Conservation (phyloP, 768 basidiomycete genomes). For the Wakefieldia striispora region DNA sequence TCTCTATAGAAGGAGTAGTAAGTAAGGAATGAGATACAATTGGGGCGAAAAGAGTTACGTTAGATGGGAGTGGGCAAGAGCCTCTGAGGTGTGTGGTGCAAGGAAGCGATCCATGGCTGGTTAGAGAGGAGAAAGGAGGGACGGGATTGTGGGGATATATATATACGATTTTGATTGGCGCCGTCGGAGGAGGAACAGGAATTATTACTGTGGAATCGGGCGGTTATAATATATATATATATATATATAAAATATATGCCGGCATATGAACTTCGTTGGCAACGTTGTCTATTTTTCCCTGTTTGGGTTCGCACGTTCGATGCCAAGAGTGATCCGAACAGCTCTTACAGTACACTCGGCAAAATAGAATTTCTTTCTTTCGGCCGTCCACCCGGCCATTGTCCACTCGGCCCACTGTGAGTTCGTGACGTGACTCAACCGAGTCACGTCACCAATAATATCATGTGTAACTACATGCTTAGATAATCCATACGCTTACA, state of each 20-base stretch:
- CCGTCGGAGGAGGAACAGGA: not conserved
- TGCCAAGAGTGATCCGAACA: not conserved
- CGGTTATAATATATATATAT: no score
- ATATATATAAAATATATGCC: not conserved
- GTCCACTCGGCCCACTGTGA: no score
- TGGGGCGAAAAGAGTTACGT: no score
- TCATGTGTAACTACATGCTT: no score
- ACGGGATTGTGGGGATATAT: not conserved
- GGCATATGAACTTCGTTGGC: not conserved
- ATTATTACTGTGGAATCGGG: no score
- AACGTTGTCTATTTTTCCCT: slow-evolving; percentile 11
- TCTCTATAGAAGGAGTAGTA: slow-evolving; percentile 44
- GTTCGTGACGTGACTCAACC: no score
- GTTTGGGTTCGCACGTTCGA: slow-evolving; percentile 29
- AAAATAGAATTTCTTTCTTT: no score
- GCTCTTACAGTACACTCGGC: not conserved
- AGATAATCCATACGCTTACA: no score
- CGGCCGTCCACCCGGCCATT: no score
- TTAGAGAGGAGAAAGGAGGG: not conserved
- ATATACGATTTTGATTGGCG: slow-evolving; percentile 7
- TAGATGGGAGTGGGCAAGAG: slow-evolving; percentile 63
- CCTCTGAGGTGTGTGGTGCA: slow-evolving; percentile 72
- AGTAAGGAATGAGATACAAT: no score
- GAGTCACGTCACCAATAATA: no score
- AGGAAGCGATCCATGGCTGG: slow-evolving; percentile 65